Percentiles rank a stretch among this genome's conserved stretches.
Evolutionary conservation across 2,329 filamentous ascomycete species (phyloP).

Genomic region (Xylaria arbuscula): DNA sequence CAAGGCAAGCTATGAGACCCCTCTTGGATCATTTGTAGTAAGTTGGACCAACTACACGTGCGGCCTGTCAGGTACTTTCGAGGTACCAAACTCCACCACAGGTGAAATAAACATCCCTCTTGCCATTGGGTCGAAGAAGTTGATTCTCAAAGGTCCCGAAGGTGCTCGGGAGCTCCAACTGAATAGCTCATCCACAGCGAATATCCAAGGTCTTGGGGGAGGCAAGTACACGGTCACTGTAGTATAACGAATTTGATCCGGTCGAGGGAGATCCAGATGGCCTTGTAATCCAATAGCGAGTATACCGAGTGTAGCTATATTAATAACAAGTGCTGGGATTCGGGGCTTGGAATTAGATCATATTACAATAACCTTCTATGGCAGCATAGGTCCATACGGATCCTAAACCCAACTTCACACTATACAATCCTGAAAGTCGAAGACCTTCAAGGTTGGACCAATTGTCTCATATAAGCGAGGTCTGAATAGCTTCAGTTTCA

Average conservation of each 20-base stretch:
- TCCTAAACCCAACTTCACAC: no score
- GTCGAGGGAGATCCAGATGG: background rate
- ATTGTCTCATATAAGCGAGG: no score
- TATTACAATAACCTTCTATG: no score
- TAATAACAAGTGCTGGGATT: no score
- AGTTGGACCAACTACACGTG: constrained; percentile 3
- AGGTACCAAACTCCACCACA: background rate
- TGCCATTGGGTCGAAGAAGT: background rate
- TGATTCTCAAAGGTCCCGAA: constrained; percentile 3
- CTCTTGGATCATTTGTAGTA: constrained; percentile 4
- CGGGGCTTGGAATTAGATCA: no score
- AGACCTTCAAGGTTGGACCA: no score
- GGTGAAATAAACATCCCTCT: constrained; percentile 9
- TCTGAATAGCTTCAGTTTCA: no score
- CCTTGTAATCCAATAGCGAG: background rate
- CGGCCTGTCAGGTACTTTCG: constrained; percentile 4
- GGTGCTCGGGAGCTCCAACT: background rate
- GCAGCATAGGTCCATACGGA: no score
- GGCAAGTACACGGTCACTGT: background rate
- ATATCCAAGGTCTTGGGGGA: background rate
- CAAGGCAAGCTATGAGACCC: constrained; percentile 1
- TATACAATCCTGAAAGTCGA: no score
- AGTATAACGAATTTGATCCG: no score
- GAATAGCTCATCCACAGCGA: background rate
- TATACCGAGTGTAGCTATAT: no score